phyloP scores from a whole-genome alignment of 495 filamentous ascomycete species.

The Amphirosellinia nigrospora region DNA sequence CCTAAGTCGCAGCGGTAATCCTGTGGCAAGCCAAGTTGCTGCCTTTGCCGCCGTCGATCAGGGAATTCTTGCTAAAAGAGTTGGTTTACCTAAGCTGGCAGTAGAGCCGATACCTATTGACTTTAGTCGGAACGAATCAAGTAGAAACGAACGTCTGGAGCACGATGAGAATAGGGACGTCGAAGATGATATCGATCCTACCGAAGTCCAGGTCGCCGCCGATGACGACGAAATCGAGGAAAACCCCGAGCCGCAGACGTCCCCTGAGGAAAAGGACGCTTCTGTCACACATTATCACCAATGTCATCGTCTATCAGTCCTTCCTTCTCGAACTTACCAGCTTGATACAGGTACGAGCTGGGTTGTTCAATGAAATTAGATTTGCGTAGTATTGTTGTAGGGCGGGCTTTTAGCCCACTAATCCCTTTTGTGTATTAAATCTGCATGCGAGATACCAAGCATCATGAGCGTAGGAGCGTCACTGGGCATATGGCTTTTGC shows the following conservation, averaged over 20 bases:
- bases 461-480: conserved; percentile 17
- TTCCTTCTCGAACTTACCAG: conserved; percentile 91
- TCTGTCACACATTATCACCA: conserved; percentile 91
- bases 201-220: conserved; percentile 2
- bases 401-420: neutral
- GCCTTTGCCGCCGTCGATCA: conserved; percentile 61
- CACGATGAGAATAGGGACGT: conserved; percentile 37
- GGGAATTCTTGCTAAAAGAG: conserved; percentile 54
- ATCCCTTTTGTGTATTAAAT: conserved; percentile 3
- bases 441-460: conserved; percentile 23
- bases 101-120: conserved; percentile 48
- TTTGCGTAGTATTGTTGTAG: conserved; percentile 52
- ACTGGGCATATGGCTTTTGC: neutral
- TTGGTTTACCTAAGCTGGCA: conserved; percentile 45
- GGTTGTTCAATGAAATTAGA: conserved; percentile 84
- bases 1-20: conserved; percentile 35
- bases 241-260: conserved; percentile 30
- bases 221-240: conserved; percentile 49
- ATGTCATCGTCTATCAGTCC: conserved; percentile 75
- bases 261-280: conserved; percentile 53
- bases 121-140: conserved; percentile 40
- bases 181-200: conserved; percentile 41
- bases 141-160: conserved; percentile 31
- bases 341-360: conserved; percentile 82
- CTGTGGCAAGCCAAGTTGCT: conserved; percentile 50